phyloP scores from a whole-genome alignment of 495 filamentous ascomycete species.

The Jackrogersella multiformis region DNA sequence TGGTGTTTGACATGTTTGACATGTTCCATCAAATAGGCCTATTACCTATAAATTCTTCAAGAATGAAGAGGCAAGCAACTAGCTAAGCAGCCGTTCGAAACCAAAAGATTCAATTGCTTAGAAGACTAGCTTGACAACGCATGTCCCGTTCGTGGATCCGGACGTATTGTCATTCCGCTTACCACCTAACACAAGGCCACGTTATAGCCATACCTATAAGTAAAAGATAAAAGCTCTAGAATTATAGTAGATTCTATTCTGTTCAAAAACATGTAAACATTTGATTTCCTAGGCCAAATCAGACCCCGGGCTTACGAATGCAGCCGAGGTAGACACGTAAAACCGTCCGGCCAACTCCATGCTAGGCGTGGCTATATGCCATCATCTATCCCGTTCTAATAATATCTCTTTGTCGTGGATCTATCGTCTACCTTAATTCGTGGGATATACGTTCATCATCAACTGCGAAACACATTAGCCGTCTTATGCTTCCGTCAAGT shows the following conservation, averaged over 20 bases:
- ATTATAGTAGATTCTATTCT: not conserved
- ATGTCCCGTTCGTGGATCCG: too few relatives aligned
- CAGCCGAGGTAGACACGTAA: not conserved
- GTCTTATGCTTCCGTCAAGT: not conserved
- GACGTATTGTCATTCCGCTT: too few relatives aligned
- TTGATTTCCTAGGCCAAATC: not conserved
- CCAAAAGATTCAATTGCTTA: too few relatives aligned
- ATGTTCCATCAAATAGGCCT: too few relatives aligned
- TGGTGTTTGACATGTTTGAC: not conserved
- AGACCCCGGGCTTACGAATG: not conserved
- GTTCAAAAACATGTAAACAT: not conserved
- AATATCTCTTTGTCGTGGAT: constrained; percentile 16
- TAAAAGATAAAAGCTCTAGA: not conserved
- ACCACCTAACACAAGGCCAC: too few relatives aligned
- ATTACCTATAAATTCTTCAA: too few relatives aligned
- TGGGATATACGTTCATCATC: constrained; percentile 57
- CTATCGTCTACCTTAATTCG: constrained; percentile 28
- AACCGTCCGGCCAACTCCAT: constrained; percentile 26
- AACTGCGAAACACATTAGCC: constrained; percentile 42
- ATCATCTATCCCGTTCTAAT: constrained; percentile 20
- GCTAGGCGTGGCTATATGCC: constrained; percentile 1
- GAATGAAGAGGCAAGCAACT: not conserved
- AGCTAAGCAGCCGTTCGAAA: not conserved
- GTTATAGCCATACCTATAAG: too few relatives aligned
- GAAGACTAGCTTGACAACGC: too few relatives aligned